Conservation (phyloP, 2,329 filamentous ascomycete genomes). For the Mycosphaerella sp. region DNA sequence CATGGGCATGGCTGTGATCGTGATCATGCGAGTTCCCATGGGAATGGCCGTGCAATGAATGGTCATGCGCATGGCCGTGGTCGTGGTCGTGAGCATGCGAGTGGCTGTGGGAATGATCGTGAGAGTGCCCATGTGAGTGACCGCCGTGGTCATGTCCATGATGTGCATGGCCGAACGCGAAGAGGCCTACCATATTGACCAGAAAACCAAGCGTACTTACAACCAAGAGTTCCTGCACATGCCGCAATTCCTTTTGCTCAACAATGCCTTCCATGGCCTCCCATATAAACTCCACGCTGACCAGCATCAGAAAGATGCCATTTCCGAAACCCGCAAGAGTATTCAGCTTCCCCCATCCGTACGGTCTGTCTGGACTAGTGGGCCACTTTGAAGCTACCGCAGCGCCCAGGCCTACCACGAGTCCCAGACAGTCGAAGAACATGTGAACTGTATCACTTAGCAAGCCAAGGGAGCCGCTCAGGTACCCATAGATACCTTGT, state of each 20-base stretch:
- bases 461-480: slow-evolving; percentile 89
- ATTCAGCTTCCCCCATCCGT: slow-evolving; percentile 95
- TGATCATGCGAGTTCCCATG: slow-evolving; percentile 32
- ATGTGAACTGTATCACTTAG: slow-evolving; percentile 98
- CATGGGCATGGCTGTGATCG: slow-evolving; percentile 20
- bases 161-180: slow-evolving; percentile 63
- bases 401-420: slow-evolving; percentile 83
- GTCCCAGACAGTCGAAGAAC: slow-evolving; percentile 95
- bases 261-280: slow-evolving; percentile 85
- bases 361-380: slow-evolving; percentile 79
- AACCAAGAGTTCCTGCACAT: slow-evolving; percentile 77
- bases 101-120: slow-evolving; percentile 32
- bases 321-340: slow-evolving; percentile 95
- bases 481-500: slow-evolving; percentile 87
- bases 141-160: slow-evolving; percentile 38
- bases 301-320: slow-evolving; percentile 88
- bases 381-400: slow-evolving; percentile 97
- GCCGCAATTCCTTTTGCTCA: slow-evolving; percentile 75
- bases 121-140: slow-evolving; percentile 34
- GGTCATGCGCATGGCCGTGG: slow-evolving; percentile 20
- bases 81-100: slow-evolving; percentile 33
- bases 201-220: slow-evolving; percentile 80
- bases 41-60: slow-evolving; percentile 25
- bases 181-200: slow-evolving; percentile 89
- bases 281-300: slow-evolving; percentile 92